Evolutionary conservation across 495 filamentous ascomycete genomes (phyloP).

Genomic region (Penicillium lagena): DNA sequence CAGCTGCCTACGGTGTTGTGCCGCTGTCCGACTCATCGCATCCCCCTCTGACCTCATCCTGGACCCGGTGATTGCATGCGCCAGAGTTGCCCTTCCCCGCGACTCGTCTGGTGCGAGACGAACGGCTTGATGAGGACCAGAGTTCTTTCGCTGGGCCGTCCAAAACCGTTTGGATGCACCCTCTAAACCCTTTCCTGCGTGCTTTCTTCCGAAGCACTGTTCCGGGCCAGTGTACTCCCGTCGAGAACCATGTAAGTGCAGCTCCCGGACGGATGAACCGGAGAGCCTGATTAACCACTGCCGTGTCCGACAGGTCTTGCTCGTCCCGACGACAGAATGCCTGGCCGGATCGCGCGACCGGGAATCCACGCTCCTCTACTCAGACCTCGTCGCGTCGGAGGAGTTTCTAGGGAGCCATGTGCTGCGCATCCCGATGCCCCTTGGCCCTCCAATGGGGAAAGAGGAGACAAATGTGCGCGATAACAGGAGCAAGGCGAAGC

Average conservation of each 20-base stretch:
- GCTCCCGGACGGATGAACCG: conserved; percentile 7
- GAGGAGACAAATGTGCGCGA: conserved; percentile 77
- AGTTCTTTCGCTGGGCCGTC: conserved; percentile 34
- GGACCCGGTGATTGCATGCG: conserved; percentile 30
- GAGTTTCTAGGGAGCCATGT: conserved; percentile 98
- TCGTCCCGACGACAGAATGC: conserved; percentile 88
- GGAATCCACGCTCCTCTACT: conserved; percentile 70
- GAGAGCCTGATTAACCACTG: conserved; percentile 11
- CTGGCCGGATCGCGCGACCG: conserved; percentile 83
- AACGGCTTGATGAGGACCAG: conserved; percentile 40
- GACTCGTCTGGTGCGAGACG: conserved; percentile 10
- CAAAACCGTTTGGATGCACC: conserved; percentile 82
- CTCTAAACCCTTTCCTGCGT: conserved; percentile 96
- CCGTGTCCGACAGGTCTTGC: conserved; percentile 56
- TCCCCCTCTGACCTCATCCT: conserved; percentile 2
- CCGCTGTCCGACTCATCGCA: neutral
- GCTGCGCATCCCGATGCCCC: conserved; percentile 65
- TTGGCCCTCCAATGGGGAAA: conserved; percentile 49
- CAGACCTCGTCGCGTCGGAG: conserved; percentile 78
- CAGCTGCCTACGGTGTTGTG: neutral
- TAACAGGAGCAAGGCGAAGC: conserved; percentile 85
- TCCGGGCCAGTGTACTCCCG: conserved; percentile 85
- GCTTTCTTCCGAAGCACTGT: conserved; percentile 97
- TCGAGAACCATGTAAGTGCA: conserved; percentile 73
- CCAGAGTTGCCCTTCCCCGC: conserved; percentile 31